Base-by-base conservation (phyloP, 2,329 filamentous ascomycete species). In the Hirsutella minnesotensis region DNA sequence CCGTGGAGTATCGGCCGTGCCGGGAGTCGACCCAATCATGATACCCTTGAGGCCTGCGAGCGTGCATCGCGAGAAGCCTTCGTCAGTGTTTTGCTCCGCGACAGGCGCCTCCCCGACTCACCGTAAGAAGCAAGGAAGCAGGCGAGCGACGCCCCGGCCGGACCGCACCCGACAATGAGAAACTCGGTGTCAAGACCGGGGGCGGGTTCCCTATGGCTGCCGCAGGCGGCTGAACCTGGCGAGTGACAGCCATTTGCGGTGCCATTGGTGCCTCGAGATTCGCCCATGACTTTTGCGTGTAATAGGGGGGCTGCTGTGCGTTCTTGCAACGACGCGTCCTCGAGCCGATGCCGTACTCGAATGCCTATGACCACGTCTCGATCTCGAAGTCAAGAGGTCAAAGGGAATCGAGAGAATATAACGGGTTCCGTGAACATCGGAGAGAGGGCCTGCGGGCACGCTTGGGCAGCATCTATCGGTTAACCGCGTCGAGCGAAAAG, bases 1-100 rank as follows among this genome's bases (percentile, higher is more conserved):
- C 21, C 77, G 61, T 1, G 77, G 77, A 2, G 74, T 77, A 44
- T 72, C 61, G 2, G 75, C 72, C 1, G 69, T 75, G 3, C 67
- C 65, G 0, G 71, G 56, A 0, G 68, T 65, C 2, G 64, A 53
- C 7, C 67, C 66, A 40, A 81, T 62, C 47, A 79, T 67, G 37
- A 79, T 64, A 1, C 77, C 77, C 24, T 58, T 69, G 4, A 73
- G 54, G 2, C 64, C 69, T 70, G n/a, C 13, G 33, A 35, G 5
- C n/a, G n/a, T n/a, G n/a, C n/a, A n/a, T n/a, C n/a, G n/a, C n/a
- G n/a, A n/a, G n/a, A n/a, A n/a, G 12, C 33, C 33, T 9, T 18
- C 16, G 16, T 35, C 33, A 35, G 33, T 18, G n/a, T 18, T n/a
- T 8, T n/a, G 31, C 31, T n/a, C n/a, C 31, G 13, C 22, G 39